phyloP scores from a whole-genome alignment of 352 stramenopile species.

The Pythium vanterpoolii region DNA sequence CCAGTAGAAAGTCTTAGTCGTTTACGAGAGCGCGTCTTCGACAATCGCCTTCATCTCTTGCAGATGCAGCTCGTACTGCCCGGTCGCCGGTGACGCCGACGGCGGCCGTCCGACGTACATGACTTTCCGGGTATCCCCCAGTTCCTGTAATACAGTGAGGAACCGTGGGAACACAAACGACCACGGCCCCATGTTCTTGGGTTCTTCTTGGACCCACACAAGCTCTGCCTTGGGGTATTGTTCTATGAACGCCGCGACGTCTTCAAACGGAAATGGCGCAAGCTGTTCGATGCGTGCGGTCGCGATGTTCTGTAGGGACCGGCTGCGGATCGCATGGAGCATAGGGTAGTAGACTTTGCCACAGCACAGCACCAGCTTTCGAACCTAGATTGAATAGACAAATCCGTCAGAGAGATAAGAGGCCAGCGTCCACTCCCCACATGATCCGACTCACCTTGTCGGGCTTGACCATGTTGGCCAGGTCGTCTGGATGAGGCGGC shows the following conservation, averaged over 20 bases:
- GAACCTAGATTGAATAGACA: conserved; percentile 32
- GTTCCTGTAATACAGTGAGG: conserved; percentile 90
- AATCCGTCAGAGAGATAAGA: no score
- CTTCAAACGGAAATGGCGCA: conserved; percentile 97
- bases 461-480: conserved; percentile 57
- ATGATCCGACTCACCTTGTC: conserved; percentile 29
- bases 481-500: conserved; percentile 67
- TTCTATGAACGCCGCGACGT: conserved; percentile 87
- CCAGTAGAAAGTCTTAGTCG: no score
- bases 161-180: conserved; percentile 91
- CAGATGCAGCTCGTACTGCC: conserved; percentile 93
- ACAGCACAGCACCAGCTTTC: conserved; percentile 75
- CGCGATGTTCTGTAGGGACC: conserved; percentile 58
- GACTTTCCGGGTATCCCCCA: conserved; percentile 53
- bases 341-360: conserved; percentile 87
- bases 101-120: conserved; percentile 94
- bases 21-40: conserved; percentile 70
- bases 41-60: conserved; percentile 94
- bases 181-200: conserved; percentile 98
- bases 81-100: conserved; percentile 95
- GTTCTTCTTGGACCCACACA: conserved; percentile 98
- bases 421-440: no score
- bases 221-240: conserved; percentile 95
- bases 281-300: conserved; percentile 81
- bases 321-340: conserved; percentile 51